phyloP scores from a whole-genome alignment of 192 early-diverging fungal genomes.

The Coemansia reversa region DNA sequence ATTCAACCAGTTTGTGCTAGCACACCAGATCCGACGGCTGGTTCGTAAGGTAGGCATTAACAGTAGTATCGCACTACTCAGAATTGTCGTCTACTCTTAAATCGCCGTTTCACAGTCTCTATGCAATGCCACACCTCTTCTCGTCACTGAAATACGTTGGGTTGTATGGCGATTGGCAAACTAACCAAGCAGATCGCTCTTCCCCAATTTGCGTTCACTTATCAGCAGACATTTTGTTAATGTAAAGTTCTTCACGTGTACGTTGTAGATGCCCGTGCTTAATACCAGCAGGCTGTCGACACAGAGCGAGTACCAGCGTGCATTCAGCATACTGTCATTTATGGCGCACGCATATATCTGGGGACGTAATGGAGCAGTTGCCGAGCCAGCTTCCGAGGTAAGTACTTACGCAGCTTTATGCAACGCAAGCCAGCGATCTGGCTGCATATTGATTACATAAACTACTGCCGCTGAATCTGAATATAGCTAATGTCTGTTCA shows the following conservation, averaged over 20 bases:
- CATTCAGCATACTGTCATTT: conserved; percentile 84
- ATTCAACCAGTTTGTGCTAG: conserved; percentile 73
- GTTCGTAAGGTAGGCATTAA: conserved; percentile 64
- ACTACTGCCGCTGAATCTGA: neutral
- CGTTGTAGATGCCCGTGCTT: conserved; percentile 72
- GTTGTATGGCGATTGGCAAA: conserved; percentile 4
- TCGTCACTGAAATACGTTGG: conserved; percentile 1
- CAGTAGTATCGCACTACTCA: neutral
- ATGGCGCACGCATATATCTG: conserved; percentile 91
- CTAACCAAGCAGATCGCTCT: conserved; percentile 3
- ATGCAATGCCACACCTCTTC: neutral
- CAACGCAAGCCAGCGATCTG: neutral
- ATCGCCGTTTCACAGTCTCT: neutral
- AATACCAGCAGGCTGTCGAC: conserved; percentile 60
- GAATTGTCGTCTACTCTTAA: too few relatives aligned
- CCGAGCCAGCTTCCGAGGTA: conserved; percentile 63
- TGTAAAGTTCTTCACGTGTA: too few relatives aligned
- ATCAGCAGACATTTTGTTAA: too few relatives aligned
- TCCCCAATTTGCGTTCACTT: neutral
- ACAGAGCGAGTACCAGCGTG: conserved; percentile 75
- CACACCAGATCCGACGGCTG: conserved; percentile 63
- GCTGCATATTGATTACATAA: neutral
- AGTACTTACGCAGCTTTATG: neutral
- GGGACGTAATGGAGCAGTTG: conserved; percentile 75
- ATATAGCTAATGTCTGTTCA: neutral